Evolutionary conservation across 2,329 filamentous ascomycete species (phyloP).

Genomic region (Fusarium dlaminii): DNA sequence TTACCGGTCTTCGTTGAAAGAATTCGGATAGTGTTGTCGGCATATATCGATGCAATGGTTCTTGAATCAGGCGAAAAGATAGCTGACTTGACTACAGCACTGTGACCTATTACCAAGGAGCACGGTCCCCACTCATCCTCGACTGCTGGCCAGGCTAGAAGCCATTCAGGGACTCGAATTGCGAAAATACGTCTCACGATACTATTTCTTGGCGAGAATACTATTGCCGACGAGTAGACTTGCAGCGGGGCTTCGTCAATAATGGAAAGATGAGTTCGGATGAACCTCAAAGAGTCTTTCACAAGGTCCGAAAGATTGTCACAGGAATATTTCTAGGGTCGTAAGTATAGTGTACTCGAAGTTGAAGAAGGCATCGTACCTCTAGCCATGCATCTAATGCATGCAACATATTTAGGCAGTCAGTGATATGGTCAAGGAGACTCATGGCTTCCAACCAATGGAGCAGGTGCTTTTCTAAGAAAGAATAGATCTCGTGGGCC

Average conservation of each 20-base stretch:
- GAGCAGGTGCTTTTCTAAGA: neutral
- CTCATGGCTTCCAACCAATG: neutral
- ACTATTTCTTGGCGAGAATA: neutral
- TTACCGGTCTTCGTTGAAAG: neutral
- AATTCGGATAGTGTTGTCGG: accelerated
- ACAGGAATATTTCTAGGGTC: neutral
- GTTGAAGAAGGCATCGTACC: accelerated
- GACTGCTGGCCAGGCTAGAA: neutral
- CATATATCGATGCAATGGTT: neutral
- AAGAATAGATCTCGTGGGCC: accelerated
- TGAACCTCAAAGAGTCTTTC: neutral
- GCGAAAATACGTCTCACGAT: neutral
- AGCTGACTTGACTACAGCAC: too few relatives aligned
- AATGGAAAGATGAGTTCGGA: neutral
- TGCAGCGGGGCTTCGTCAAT: neutral
- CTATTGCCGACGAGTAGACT: neutral
- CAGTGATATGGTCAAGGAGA: neutral
- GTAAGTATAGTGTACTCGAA: neutral
- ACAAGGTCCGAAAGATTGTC: neutral
- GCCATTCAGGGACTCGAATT: neutral
- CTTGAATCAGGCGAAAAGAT: neutral
- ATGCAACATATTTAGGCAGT: neutral
- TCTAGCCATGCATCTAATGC: neutral
- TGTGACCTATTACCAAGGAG: neutral
- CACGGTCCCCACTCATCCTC: neutral